Evolutionary conservation across 257 asterid genomes (phyloP), one percentile per base, ranked within the genome.

Genomic region (Solanum chiquidenum): DNA sequence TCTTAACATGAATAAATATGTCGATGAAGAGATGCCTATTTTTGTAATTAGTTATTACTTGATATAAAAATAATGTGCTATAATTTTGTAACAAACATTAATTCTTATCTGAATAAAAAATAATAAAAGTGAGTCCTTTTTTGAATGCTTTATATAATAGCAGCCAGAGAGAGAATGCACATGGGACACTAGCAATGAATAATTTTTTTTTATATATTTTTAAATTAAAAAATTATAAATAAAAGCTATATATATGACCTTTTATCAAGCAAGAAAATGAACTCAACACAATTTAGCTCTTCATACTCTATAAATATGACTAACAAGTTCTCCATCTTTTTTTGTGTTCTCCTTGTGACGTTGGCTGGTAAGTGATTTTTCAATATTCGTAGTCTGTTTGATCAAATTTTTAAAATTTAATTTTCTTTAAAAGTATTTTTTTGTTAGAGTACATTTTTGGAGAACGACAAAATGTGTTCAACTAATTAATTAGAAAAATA

Each of bases 371-470:
- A 16, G 77, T 71, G 4, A 44, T 3, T 14, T 40, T 69, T 66
- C n/a, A 6, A 29, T 69, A 27, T 27, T 3, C 7, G 1, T 64
- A 29, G 16, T 27, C n/a, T 12, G 6, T 44, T 66, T 66, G 5
- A 6, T 9, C 18, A 66, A 66, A 1, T 25, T 11, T 25, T 25
- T 25, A 64, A 66, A 66, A n/a, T 64, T 64, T n/a, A 9, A 9
- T 64, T 64, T 2, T 64, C 0, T 10, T 4, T 0, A 66, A 25
- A 25, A n/a, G 1, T 25, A 1, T 0, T 5, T 64, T 23, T 25
- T 14, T 49, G 20, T 5, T 11, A 0, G 5, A 11, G 25, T 9
- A 6, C 10, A 12, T 5, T 66, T 2, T 66, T 0, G 7, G 6
- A 25, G 20, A 25, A 5, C 6, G 4, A 66, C 0, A 25, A 11